Evolutionary conservation across 2,329 filamentous ascomycete species (phyloP).

Genomic region (Leptographium wingfieldii): DNA sequence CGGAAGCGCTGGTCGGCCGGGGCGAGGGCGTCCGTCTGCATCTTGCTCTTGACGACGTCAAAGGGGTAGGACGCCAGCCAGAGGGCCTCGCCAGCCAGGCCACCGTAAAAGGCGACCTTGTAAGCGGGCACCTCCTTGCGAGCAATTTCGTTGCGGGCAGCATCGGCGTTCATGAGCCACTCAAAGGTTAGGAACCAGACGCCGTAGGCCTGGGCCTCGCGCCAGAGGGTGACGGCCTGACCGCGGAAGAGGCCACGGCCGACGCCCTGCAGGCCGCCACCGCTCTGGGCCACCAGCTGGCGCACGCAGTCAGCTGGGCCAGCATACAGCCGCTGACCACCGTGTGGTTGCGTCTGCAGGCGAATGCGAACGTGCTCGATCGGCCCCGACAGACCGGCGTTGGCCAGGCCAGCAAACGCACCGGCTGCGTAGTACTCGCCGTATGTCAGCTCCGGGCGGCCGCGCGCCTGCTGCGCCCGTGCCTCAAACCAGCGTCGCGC

Average conservation of each 20-base stretch:
- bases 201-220: constrained; percentile 91
- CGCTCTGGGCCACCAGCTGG: constrained; percentile 57
- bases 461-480: constrained; percentile 40
- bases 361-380: constrained; percentile 97
- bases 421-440: constrained; percentile 81
- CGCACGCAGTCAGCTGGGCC: constrained; percentile 85
- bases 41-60: constrained; percentile 98
- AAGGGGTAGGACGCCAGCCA: constrained; percentile 93
- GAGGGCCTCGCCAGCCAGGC: constrained; percentile 82
- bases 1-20: constrained; percentile 50
- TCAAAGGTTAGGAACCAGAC: constrained; percentile 93
- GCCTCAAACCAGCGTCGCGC: constrained; percentile 77
- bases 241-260: constrained; percentile 74
- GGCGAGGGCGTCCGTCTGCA: constrained; percentile 94
- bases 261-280: constrained; percentile 36
- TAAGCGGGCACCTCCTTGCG: constrained; percentile 67
- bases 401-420: constrained; percentile 84
- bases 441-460: constrained; percentile 51
- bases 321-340: constrained; percentile 55
- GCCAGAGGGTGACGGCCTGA: constrained; percentile 68
- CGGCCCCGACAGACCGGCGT: constrained; percentile 75
- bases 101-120: constrained; percentile 88
- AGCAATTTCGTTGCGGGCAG: constrained; percentile 59
- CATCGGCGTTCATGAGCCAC: constrained; percentile 89
- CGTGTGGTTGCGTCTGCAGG: constrained; percentile 91